These are phyloP conservation scores for Mycosphaerella arachidis DNA, from an alignment of 2,329 filamentous ascomycete genomes.

Conservation along the genomic window DNA sequence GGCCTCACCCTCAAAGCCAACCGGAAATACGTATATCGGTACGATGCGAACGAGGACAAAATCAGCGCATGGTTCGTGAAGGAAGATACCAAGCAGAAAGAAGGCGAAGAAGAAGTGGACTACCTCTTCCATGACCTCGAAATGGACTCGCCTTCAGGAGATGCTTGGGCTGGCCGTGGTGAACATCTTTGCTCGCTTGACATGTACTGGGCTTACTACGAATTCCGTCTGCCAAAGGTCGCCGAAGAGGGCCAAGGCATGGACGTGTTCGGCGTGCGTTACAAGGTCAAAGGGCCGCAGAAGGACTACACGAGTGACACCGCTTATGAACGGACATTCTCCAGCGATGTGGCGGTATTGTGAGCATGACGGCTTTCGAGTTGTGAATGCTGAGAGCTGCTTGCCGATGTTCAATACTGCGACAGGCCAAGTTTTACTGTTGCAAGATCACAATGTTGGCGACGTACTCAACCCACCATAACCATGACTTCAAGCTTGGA, in stretches of 20 bases:
- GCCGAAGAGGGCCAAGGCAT: slow-evolving; percentile 23
- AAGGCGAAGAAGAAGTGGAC: slow-evolving; percentile 49
- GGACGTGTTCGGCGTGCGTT: slow-evolving; percentile 34
- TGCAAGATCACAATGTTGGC: not conserved
- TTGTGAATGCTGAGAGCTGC: not conserved
- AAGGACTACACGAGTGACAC: slow-evolving; percentile 38
- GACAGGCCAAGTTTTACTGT: not conserved
- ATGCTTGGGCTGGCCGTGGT: slow-evolving; percentile 58
- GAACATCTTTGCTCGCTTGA: slow-evolving; percentile 68
- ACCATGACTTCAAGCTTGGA: slow-evolving; percentile 2
- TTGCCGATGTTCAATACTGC: slow-evolving; percentile 1
- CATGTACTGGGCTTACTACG: slow-evolving; percentile 66
- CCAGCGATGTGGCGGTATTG: slow-evolving; percentile 13
- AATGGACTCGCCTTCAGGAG: slow-evolving; percentile 43
- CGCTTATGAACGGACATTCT: slow-evolving; percentile 30
- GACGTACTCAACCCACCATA: not conserved
- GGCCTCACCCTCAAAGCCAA: slow-evolving; percentile 54
- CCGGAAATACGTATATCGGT: slow-evolving; percentile 69
- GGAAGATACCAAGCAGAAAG: slow-evolving; percentile 53
- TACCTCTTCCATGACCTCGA: slow-evolving; percentile 73
- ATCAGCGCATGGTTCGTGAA: slow-evolving; percentile 73
- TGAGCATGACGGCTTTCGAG: slow-evolving; percentile 3
- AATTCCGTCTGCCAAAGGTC: slow-evolving; percentile 48
- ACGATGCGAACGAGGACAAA: slow-evolving; percentile 57
- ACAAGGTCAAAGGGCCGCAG: slow-evolving; percentile 36